Evolutionary conservation across 1,284 basidiomycete species (phyloP).

Genomic region (Mixia osmundae): DNA sequence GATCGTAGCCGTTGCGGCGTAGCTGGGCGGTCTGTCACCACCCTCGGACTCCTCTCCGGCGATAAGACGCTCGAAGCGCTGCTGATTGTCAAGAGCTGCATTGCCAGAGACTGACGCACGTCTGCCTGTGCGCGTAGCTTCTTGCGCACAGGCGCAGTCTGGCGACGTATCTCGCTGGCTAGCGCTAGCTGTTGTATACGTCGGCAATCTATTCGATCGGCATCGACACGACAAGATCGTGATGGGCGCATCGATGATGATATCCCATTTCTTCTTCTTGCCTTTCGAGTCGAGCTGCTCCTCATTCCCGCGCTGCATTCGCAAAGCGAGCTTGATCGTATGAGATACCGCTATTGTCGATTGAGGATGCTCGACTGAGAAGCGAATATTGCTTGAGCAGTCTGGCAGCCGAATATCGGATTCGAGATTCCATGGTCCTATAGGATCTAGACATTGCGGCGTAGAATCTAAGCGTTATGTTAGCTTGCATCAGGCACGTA

Average conservation of each 20-base stretch:
- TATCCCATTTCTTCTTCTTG: conserved; percentile 33
- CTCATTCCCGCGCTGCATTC: conserved; percentile 61
- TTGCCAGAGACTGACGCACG: no score
- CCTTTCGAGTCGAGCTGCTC: conserved; percentile 38
- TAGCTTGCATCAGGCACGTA: background rate
- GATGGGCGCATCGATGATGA: conserved; percentile 54
- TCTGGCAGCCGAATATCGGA: conserved; percentile 25
- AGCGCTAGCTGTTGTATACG: background rate
- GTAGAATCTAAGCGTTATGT: conserved; percentile 21
- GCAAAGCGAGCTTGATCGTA: conserved; percentile 53
- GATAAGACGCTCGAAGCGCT: background rate
- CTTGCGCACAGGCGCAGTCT: no score
- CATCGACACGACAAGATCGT: no score
- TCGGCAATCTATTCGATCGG: conserved; percentile 2
- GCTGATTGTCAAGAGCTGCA: background rate
- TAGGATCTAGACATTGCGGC: conserved; percentile 27
- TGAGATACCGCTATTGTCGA: conserved; percentile 62
- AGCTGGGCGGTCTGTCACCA: no score
- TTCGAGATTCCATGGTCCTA: conserved; percentile 33
- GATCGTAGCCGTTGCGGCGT: no score
- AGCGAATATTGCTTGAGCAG: conserved; percentile 34
- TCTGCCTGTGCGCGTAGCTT: no score
- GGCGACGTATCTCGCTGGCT: background rate
- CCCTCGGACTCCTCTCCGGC: no score
- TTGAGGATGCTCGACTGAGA: conserved; percentile 58